Evolutionary conservation across 352 stramenopile species (phyloP), one percentile per base, ranked within the genome.

Genomic region (Phytophthora niederhauseri): DNA sequence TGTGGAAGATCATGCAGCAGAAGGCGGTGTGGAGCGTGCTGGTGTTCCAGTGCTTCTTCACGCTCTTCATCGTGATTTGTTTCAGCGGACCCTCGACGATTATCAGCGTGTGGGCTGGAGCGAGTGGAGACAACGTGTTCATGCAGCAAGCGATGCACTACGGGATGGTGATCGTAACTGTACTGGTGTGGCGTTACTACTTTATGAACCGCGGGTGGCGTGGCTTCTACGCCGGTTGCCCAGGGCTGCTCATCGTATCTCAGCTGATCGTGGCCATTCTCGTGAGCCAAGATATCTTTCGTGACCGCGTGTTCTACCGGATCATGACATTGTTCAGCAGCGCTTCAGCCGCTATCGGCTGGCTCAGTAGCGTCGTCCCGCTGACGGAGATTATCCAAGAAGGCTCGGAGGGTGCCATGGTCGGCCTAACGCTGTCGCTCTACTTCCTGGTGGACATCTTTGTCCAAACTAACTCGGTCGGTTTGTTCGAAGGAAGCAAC

Each of bases 1-100:
- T 84, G 12, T 84, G 76, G 80, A 78, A 75, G 50, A 77, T 85
- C 59, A 77, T 85, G 72, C 77, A 85, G 58, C 77, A 85, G 57
- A 85, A 83, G 43, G 80, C 77, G 0, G 71, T 86, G 59, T 85
- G 80, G 77, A 76, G 65, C 11, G 73, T 81, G 15, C 17, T 88
- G 14, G 45, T 54, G 2, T 88, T 88, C 58, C 68, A 77, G 26
- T 79, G 57, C 45, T 71, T 81, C 56, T 86, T 80, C 59, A 78
- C 75, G 9, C 50, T 88, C 0, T 84, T 88, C 45, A 66, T 68
- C 24, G 22, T 45, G 17, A 75, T 87, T 41, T 50, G 59, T 2
- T 82, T 87, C 64, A 68, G 34, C 31, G 64, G 69, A 8, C 72
- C 73, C 2, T 52, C 57, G 0, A n/a, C 57, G 0, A 62, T 83